Evolutionary conservation across 805 yeast genomes (phyloP).

Genomic region (Gaillardinia entomophila): DNA sequence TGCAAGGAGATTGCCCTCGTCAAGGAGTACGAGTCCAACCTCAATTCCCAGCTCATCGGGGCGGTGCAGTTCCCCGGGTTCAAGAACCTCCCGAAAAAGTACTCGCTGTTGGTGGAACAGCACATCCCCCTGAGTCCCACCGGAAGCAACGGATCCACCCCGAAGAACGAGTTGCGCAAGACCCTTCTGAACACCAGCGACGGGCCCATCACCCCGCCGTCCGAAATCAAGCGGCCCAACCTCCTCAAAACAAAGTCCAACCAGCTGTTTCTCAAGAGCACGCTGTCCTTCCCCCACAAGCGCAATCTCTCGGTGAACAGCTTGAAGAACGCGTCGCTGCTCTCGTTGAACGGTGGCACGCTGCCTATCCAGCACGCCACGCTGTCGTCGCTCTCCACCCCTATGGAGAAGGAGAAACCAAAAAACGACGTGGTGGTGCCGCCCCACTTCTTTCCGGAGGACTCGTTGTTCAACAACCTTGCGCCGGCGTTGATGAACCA

Average conservation of each 20-base stretch:
- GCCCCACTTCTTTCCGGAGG: constrained; percentile 17
- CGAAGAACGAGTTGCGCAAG: not conserved
- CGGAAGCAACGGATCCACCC: not conserved
- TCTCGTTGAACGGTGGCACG: not conserved
- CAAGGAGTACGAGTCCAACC: constrained; percentile 35
- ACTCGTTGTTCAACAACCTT: constrained; percentile 19
- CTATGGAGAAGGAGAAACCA: too few relatives aligned
- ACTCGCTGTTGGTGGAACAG: constrained; percentile 1
- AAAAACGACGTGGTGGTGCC: constrained; percentile 15
- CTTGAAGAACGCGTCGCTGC: constrained; percentile 1
- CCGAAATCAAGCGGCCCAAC: constrained; percentile 13
- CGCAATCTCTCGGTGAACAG: constrained; percentile 8
- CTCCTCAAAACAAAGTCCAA: constrained; percentile 19
- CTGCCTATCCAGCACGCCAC: not conserved
- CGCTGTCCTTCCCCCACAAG: constrained; percentile 10
- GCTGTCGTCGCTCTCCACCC: not conserved
- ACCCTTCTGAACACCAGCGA: not conserved
- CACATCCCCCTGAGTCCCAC: too few relatives aligned
- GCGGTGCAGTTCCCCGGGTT: constrained; percentile 38
- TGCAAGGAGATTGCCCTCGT: constrained; percentile 41
- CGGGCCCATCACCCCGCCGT: constrained; percentile 4
- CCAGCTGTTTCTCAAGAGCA: constrained; percentile 15
- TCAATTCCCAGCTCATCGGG: constrained; percentile 31
- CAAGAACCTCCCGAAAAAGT: constrained; percentile 32
- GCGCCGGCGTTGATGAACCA: constrained; percentile 30